These are phyloP conservation scores for Pisolithus microcarpus DNA, from an alignment of 768 basidiomycete species.

Conservation along the genomic window DNA sequence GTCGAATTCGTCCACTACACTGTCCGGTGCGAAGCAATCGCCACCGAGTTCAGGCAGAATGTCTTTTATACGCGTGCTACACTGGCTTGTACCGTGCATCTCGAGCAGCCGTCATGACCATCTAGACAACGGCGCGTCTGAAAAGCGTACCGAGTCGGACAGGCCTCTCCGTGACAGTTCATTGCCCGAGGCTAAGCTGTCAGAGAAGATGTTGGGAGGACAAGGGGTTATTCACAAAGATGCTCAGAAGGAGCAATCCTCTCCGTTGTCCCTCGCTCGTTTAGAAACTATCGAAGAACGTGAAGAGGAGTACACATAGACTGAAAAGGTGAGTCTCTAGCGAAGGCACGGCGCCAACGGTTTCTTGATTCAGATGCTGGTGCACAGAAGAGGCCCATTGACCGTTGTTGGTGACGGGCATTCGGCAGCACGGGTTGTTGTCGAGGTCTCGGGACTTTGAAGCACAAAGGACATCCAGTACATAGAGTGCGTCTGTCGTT, in stretches of 20 bases:
- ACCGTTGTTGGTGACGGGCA: neutral
- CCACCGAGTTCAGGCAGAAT: neutral
- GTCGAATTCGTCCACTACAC: neutral
- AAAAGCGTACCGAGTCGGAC: neutral
- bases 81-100: neutral
- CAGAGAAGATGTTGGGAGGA: neutral
- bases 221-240: neutral
- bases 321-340: neutral
- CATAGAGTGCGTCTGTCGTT: neutral
- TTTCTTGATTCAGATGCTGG: neutral
- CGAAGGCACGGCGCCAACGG: no score
- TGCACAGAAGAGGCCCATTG: neutral
- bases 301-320: neutral
- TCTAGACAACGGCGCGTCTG: neutral
- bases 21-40: neutral
- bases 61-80: neutral
- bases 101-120: neutral
- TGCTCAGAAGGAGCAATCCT: neutral
- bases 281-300: neutral
- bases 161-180: neutral
- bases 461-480: neutral
- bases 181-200: neutral
- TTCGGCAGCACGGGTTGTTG: neutral
- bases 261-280: neutral
- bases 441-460: neutral